Evolutionary conservation across 2,329 filamentous ascomycete genomes (phyloP).

Genomic region (Colletotrichum sp.): DNA sequence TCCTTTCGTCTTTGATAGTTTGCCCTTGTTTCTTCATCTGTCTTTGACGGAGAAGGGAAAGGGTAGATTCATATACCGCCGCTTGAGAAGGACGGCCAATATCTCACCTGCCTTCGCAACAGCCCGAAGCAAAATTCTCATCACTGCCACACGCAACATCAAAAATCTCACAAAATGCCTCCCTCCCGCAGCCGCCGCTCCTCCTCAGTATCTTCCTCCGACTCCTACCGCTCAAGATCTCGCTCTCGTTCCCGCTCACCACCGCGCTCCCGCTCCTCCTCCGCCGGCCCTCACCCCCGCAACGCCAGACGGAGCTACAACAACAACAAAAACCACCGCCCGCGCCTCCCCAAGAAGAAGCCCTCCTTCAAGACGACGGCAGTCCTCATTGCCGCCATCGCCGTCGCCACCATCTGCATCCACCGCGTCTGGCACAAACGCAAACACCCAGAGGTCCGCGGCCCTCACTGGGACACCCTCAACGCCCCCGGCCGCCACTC

Average conservation of each 20-base stretch:
- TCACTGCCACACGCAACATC: background rate
- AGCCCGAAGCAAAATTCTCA: background rate
- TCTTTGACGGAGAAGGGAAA: background rate
- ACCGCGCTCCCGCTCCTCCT: conserved; percentile 21
- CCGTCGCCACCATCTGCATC: conserved; percentile 37
- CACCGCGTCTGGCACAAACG: conserved; percentile 40
- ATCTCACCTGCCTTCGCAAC: background rate
- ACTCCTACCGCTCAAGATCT: background rate
- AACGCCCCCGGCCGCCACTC: background rate
- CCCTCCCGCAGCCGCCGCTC: background rate
- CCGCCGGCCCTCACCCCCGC: conserved; percentile 9
- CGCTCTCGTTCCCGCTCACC: conserved; percentile 19
- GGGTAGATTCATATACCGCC: background rate
- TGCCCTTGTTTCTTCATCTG: background rate
- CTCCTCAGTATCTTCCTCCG: background rate
- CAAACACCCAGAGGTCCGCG: conserved; percentile 31
- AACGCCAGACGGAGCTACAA: background rate
- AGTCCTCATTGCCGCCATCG: conserved; percentile 37
- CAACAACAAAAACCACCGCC: background rate
- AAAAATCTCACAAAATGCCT: background rate
- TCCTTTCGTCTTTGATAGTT: background rate
- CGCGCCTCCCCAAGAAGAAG: background rate
- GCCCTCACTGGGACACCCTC: conserved; percentile 33
- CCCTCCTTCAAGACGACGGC: conserved; percentile 34
- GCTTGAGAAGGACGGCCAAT: background rate